These are phyloP conservation scores for Iris macrosiphon DNA, from an alignment of 106 monocot species.

Conservation along the genomic window DNA sequence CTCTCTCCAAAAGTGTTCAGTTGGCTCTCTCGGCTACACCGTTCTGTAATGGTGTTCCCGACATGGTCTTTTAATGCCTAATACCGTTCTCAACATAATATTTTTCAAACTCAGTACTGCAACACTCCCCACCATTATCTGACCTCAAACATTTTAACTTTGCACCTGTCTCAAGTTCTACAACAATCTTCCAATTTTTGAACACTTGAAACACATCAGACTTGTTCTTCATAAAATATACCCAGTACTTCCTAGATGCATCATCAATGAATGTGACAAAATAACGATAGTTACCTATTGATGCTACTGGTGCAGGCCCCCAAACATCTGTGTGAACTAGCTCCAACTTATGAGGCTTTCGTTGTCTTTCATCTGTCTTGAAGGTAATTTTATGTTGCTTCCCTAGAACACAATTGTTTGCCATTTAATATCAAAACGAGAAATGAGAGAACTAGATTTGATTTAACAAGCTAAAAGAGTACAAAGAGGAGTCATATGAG, in stretches of 20 bases:
- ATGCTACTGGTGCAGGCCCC: neutral
- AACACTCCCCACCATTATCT: constrained; percentile 3
- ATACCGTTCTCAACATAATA: neutral
- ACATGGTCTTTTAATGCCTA: neutral
- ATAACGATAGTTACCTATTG: neutral
- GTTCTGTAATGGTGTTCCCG: neutral
- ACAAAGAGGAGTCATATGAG: too few species aligned
- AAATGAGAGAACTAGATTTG: too few species aligned
- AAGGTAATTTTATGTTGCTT: neutral
- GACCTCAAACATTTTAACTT: neutral
- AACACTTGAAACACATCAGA: neutral
- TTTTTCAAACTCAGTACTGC: neutral
- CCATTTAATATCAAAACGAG: too few species aligned
- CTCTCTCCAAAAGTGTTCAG: neutral
- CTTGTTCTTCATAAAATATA: neutral
- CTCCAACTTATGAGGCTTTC: neutral
- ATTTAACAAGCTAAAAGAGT: too few species aligned
- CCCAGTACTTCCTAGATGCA: neutral
- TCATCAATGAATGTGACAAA: constrained; percentile 6
- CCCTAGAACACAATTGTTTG: too few species aligned
- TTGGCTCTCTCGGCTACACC: neutral
- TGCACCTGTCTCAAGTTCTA: neutral
- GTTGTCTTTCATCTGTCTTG: neutral
- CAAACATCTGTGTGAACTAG: constrained; percentile 2
- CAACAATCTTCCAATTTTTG: neutral